phyloP scores from a whole-genome alignment of 495 filamentous ascomycete genomes.

The Aspergillus diversus region DNA sequence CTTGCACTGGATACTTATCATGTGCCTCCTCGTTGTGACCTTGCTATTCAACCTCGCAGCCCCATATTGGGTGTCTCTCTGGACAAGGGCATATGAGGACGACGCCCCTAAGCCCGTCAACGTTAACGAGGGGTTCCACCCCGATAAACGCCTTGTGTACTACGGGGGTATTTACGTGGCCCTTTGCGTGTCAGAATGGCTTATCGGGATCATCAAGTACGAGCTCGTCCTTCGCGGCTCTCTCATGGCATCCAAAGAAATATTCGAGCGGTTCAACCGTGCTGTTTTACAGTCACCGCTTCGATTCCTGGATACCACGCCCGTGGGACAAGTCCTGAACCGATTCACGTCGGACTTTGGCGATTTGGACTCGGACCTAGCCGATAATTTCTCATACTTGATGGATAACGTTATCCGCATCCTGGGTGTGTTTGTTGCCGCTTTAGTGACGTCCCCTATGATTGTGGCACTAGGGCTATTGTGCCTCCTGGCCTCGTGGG shows the following conservation, averaged over 20 bases:
- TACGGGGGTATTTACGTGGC: slow-evolving; percentile 71
- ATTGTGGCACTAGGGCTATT: slow-evolving; percentile 31
- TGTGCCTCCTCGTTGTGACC: slow-evolving; percentile 51
- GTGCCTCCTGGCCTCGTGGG: slow-evolving; percentile 7
- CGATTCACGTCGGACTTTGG: slow-evolving; percentile 80
- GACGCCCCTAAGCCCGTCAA: background rate
- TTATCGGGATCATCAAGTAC: slow-evolving; percentile 61
- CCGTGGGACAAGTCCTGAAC: slow-evolving; percentile 77
- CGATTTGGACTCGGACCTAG: slow-evolving; percentile 67
- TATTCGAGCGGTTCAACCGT: slow-evolving; percentile 67
- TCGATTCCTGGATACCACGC: slow-evolving; percentile 81
- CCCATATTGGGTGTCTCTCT: slow-evolving; percentile 69
- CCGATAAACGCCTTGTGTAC: slow-evolving; percentile 45
- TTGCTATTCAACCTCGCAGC: slow-evolving; percentile 30
- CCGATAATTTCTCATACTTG: slow-evolving; percentile 60
- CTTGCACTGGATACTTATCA: slow-evolving; percentile 59
- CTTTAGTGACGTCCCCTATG: slow-evolving; percentile 36
- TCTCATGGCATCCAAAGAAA: slow-evolving; percentile 61
- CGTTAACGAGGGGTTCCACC: background rate
- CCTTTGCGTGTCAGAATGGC: slow-evolving; percentile 58
- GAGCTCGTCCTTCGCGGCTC: slow-evolving; percentile 55
- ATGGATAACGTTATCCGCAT: slow-evolving; percentile 47
- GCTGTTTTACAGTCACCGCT: slow-evolving; percentile 70
- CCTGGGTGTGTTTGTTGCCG: slow-evolving; percentile 38
- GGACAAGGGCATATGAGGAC: slow-evolving; percentile 51